Evolutionary conservation across 2,329 filamentous ascomycete genomes (phyloP).

Genomic region (Neofusicoccum kwambonambiense): DNA sequence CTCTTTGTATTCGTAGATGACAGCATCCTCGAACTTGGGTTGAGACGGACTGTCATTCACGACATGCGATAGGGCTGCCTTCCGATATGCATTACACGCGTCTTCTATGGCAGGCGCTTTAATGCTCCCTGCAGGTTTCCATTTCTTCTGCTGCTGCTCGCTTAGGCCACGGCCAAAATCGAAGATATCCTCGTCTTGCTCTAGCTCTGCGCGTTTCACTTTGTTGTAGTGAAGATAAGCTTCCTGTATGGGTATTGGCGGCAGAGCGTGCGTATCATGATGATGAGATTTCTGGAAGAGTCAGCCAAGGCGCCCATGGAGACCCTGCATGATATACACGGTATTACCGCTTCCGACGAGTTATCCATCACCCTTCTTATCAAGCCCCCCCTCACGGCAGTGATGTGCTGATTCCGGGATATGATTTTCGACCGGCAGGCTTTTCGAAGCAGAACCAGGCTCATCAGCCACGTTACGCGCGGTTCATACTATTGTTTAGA

Average conservation of each 20-base stretch:
- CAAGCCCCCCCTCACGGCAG: neutral
- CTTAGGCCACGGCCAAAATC: constrained; percentile 36
- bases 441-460: neutral
- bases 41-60: neutral
- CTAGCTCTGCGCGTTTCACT: constrained; percentile 51
- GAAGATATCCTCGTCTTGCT: constrained; percentile 49
- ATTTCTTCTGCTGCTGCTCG: constrained; percentile 19
- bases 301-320: neutral
- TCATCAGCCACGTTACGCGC: neutral
- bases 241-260: constrained; percentile 66
- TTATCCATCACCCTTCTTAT: neutral
- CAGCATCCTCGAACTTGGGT: neutral
- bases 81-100: neutral
- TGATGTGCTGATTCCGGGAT: neutral
- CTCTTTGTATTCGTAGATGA: constrained; percentile 61
- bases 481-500: neutral
- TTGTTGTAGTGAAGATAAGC: constrained; percentile 75
- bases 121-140: neutral
- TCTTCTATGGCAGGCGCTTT: neutral
- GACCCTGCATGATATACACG: neutral
- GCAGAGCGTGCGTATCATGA: constrained; percentile 71
- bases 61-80: neutral
- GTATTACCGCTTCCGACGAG: constrained; percentile 2
- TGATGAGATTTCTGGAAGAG: neutral
- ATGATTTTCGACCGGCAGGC: neutral